Base-by-base conservation (phyloP, 176 grass and related monocot species). In the Triticum turgidum region DNA sequence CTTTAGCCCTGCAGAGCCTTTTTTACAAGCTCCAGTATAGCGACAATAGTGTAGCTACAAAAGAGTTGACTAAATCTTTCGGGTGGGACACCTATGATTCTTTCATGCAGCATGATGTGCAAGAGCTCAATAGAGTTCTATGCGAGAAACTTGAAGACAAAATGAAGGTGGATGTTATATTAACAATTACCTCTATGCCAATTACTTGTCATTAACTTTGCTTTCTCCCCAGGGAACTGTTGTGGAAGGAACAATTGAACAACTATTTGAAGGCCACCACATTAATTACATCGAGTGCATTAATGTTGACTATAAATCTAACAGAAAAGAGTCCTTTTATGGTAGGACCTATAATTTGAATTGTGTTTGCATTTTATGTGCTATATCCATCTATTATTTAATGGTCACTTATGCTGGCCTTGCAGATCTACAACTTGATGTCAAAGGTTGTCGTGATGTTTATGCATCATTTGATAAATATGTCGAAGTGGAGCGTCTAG, bases 71-170 rank as follows among this genome's bases (percentile, higher is more conserved):
- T 41, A 98, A 98, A 90, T 98, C 96, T 88, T 98, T 98, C 88
- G 96, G 96, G 74, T 98, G 96, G 96, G 96, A 98, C 83, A 98
- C 93, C 67, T 95, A 98, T 76, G 96, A 98, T 92, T 98, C 96
- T 89, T 98, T 98, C 82, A 98, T 98, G 96, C 96, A 98, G 68
- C 96, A 98, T 84, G 96, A 98, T 82, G 96, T 94, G 76, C 96
- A 98, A 87, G 96, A 98, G 86, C 92, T 98, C 81, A 98, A 98
- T 83, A 94, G 93, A 94, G 96, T 98, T 91, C 93, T 98, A 82
- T 96, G 93, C 63, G 96, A 98, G 86, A 98, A 98, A 89, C 89
- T 98, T 86, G 93, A 98, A 91, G 96, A 96, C 81, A 98, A 98
- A 80, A 98, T 96, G 96, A 98, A 98, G 93, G 96, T 98, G 59